Evolutionary conservation across 1,284 basidiomycete genomes (phyloP), one percentile per base, ranked within the genome.

Genomic region (Phellinidium pouzarii): DNA sequence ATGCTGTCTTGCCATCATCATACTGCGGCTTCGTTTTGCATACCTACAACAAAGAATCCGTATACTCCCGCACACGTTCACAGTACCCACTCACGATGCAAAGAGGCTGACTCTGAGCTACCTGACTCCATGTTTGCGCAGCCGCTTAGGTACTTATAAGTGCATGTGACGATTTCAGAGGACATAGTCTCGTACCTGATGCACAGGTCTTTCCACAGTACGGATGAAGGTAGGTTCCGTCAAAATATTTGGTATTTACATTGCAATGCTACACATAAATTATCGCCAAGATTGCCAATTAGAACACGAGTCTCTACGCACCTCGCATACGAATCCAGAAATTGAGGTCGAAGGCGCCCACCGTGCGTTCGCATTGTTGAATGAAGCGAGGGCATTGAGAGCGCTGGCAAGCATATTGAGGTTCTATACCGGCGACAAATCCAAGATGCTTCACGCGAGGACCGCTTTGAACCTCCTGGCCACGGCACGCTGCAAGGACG

Each of bases 11-110:
- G 7, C 50, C 50, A 27, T 52, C 50, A 17, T 36, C 4, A 29
- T 47, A 52, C 22, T 20, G 17, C 27, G 50, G 50, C 44, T 36
- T 25, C 11, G 19, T n/a, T 8, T 36, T 23, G 43, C 50, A 52
- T 12, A 26, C 42, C 50, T 52, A 52, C 20, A 19, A 22, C 22
- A 20, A 22, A 8, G 36, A 25, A 1, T 17, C 7, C 17, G 23
- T 37, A 3, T 34, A 14, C 4, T 23, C 29, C 27, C 17, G 9
- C 14, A 11, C 9, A 34, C 11, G 14, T 3, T 8, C 31, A 14
- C 31, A 11, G 31, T 34, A 34, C 7, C 14, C 14, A 14, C 14
- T 34, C 7, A 34, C 31, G 11, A 34, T 11, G 14, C 31, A 34
- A 2, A 34, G 31, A 34, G 9, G 31, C 31, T 34, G 31, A 7